Base-by-base conservation (phyloP, 805 yeast genomes). In the Kuraishia molischiana region DNA sequence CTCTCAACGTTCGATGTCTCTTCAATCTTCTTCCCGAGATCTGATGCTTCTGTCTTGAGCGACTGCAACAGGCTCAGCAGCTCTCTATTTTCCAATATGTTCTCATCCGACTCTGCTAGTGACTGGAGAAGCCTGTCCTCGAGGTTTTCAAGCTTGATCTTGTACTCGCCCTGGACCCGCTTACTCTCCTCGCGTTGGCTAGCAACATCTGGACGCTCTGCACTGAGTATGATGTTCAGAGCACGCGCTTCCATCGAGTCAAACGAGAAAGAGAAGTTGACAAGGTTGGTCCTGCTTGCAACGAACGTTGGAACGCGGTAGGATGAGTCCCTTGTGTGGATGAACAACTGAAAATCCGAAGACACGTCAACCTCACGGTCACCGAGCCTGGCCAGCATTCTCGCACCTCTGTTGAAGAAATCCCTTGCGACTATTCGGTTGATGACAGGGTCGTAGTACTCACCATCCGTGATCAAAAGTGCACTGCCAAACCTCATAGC, bases 401-500 rank as follows among this genome's bases (percentile, higher is more conserved):
- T 64, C 0, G 92, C 92, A 3, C 95, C 95, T 21, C 77, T 65
- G 21, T 66, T 62, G 21, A 67, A 67, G 29, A 73, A 66, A 41
- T 86, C 95, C 24, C 65, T 63, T 34, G 74, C 66, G 35, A 90
- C 54, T 1, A 90, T 56, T 0, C 81, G 66, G 40, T 72, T 72
- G 9, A 90, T 51, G 5, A 84, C 58, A 0, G 96, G 95, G 52
- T 90, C 90, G 50, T 72, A 78, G 45, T 69, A 61, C 50, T 90
- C 97, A 3, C 89, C 87, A 58, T 90, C 90, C 45, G 75, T 75
- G 14, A 90, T 67, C 11, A 89, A 51, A 5, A 90, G 61, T 1
- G 72, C 48, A 2, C 85, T 86, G 4, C 97, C 97, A 64, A 89
- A 89, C 44, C 92, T 64, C 20, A 89, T 52, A 0, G 95, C 80